These are phyloP conservation scores for Russula compacta DNA, from an alignment of 768 basidiomycete species.

Conservation along the genomic window DNA sequence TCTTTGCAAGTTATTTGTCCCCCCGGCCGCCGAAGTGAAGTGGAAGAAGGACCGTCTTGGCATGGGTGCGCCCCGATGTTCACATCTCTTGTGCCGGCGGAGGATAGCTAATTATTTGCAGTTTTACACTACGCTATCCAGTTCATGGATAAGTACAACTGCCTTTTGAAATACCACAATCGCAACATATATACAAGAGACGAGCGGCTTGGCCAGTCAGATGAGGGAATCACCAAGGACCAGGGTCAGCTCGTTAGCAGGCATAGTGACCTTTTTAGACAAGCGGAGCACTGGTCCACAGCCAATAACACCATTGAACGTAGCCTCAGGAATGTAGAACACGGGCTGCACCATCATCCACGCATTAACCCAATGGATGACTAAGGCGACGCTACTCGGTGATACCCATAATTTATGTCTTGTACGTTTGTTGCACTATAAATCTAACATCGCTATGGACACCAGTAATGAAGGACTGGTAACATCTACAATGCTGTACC, in stretches of 20 bases:
- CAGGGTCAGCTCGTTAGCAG: neutral
- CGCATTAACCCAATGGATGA: neutral
- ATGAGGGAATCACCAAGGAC: neutral
- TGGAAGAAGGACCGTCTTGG: conserved; percentile 12
- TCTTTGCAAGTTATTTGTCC: conserved; percentile 5
- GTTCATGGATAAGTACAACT: neutral
- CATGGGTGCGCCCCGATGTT: neutral
- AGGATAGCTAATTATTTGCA: neutral
- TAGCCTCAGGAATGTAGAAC: neutral
- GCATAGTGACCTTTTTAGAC: neutral
- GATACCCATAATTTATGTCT: neutral
- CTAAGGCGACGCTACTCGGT: neutral
- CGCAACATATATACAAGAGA: neutral
- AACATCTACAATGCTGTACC: neutral
- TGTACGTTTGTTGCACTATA: neutral
- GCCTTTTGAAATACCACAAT: neutral
- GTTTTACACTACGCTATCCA: neutral
- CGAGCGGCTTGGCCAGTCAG: neutral
- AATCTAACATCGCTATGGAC: too few species aligned
- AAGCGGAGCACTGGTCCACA: neutral
- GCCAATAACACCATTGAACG: neutral
- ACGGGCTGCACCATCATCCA: neutral
- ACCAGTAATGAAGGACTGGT: neutral
- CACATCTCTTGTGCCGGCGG: neutral
- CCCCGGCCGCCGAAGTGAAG: neutral